These are phyloP conservation scores for Emmonsia crescens DNA, from an alignment of 2,329 filamentous ascomycete genomes.

Conservation along the genomic window DNA sequence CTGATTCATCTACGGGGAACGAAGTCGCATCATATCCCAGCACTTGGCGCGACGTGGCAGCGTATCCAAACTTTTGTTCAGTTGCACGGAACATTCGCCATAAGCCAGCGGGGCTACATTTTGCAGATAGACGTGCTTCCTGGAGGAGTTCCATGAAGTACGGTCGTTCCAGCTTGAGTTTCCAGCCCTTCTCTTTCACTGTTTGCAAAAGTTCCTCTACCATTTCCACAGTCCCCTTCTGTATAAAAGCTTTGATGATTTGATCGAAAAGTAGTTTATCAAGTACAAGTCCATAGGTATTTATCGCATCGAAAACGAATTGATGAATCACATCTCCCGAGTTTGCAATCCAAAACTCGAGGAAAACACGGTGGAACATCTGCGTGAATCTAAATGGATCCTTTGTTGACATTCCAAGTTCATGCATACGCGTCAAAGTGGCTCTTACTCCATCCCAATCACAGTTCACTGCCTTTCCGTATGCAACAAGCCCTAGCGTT, in stretches of 20 bases:
- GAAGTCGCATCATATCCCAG: slow-evolving; percentile 26
- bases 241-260: slow-evolving; percentile 30
- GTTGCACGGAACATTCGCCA: slow-evolving; percentile 33
- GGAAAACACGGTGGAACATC: slow-evolving; percentile 31
- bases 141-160: slow-evolving; percentile 25
- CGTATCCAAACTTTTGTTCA: slow-evolving; percentile 22
- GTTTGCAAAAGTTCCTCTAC: slow-evolving; percentile 23
- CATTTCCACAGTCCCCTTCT: slow-evolving; percentile 26
- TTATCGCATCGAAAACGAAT: slow-evolving; percentile 27
- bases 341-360: slow-evolving; percentile 32
- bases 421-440: slow-evolving; percentile 30
- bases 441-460: slow-evolving; percentile 32
- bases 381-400: slow-evolving; percentile 19
- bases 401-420: slow-evolving; percentile 21
- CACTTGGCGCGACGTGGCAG: slow-evolving; percentile 25
- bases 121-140: slow-evolving; percentile 25
- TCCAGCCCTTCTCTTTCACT: slow-evolving; percentile 24
- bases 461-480: slow-evolving; percentile 26
- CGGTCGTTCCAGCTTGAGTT: slow-evolving; percentile 21
- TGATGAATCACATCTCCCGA: slow-evolving; percentile 24
- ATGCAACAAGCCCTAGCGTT: slow-evolving; percentile 28
- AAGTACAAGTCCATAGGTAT: slow-evolving; percentile 26
- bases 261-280: slow-evolving; percentile 31
- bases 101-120: slow-evolving; percentile 24
- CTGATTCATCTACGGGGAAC: slow-evolving; percentile 18